Base-by-base conservation (phyloP, 2,329 filamentous ascomycete genomes). In the Trichoderma sp. region DNA sequence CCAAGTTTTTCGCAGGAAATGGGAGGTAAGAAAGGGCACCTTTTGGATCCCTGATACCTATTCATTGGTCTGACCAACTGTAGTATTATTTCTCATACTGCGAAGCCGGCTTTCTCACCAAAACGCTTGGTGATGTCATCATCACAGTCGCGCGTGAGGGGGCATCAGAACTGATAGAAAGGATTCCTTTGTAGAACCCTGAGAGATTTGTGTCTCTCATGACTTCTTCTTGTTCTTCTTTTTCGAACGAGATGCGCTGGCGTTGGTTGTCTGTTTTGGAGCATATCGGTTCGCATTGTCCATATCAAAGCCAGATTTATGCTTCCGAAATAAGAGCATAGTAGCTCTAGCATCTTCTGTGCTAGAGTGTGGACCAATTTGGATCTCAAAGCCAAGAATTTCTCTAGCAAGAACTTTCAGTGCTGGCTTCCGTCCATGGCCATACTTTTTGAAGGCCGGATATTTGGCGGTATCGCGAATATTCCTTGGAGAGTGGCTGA, bases 381-480 rank as follows among this genome's bases (percentile, higher is more conserved):
- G 89, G 65, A 91, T 90, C 60, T 89, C 87, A 5, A 90, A 79
- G 0, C 84, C 83, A 1, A 91, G 76, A 8, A 90, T 76, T 75
- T 89, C 83, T 68, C 82, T 81, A 1, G 87, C 86, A 30, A 91
- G 79, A 18, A 84, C 81, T 68, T 85, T 83, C 73, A 96, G 77
- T 6, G 88, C 87, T 3, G 92, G 92, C 71, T 91, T 91, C 71
- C 86, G 86, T 0, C 92, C 91, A 65, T 87, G 79, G 68, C 85
- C 83, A 79, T 90, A 86, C 76, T 91, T 90, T 69, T 89, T 86
- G 78, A 96, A 98, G 1, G 87, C 88, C 0, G 88, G 83, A 74
- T 93, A 90, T 72, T 90, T 90, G 73, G 92, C 90, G 21, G 96
- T 98, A 77, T 99, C 95, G 69, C 96, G 86, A 46, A 95, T 90